A percentile compares a stretch with the other conserved stretches of the same genome.
These are phyloP conservation scores for Corylus avellana DNA, from an alignment of 306 rosid species.

Conservation along the genomic window DNA sequence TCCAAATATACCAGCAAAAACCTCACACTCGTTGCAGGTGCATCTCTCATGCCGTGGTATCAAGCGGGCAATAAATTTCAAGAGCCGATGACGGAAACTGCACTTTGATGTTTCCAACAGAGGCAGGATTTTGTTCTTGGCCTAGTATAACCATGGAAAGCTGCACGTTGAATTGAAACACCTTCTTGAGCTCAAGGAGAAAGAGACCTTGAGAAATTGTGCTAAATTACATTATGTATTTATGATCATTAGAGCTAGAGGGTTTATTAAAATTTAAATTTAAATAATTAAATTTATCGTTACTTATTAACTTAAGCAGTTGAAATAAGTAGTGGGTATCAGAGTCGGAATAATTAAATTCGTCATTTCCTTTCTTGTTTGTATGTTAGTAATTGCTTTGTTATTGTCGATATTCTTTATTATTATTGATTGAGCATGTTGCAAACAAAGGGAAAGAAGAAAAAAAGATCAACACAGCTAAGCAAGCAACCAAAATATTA, in stretches of 20 bases:
- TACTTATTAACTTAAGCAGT: too few relatives aligned
- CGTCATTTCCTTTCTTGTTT: neutral
- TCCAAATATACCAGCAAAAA: constrained; percentile 41
- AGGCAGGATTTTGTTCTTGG: constrained; percentile 28
- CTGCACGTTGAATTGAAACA: constrained; percentile 15
- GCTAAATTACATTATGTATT: neutral
- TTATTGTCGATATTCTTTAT: neutral
- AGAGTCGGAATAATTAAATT: neutral
- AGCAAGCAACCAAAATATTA: neutral
- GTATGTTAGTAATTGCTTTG: neutral
- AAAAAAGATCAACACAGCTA: neutral
- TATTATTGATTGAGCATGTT: neutral
- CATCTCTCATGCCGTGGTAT: constrained; percentile 39
- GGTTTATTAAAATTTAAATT: too few relatives aligned
- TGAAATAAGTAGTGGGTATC: too few relatives aligned
- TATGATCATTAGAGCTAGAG: neutral
- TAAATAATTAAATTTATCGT: too few relatives aligned
- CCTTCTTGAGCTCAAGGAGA: neutral
- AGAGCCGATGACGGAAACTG: constrained; percentile 29
- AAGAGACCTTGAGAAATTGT: neutral
- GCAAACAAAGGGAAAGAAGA: neutral
- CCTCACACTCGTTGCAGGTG: constrained; percentile 40
- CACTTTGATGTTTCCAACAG: constrained; percentile 20
- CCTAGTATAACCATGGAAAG: constrained; percentile 41
- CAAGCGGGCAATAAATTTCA: constrained; percentile 23